Base-by-base conservation (phyloP, 441 rosid species). In the Pelargonium citronellum region DNA sequence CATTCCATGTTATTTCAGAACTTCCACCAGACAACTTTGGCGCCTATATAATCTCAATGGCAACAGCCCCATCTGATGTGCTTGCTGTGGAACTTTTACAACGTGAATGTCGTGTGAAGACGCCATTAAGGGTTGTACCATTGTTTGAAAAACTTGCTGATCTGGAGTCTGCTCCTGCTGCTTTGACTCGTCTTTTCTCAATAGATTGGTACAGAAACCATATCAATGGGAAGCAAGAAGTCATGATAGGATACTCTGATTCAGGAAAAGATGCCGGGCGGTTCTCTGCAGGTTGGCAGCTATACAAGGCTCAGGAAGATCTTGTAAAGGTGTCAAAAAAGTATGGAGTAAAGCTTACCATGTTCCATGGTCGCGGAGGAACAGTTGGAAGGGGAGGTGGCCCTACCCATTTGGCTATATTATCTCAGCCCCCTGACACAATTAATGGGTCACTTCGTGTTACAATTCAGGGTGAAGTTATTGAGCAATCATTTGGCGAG, bases 321-420 rank as follows among this genome's bases (percentile, higher is more conserved):
- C 72, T 37, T 37, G 7, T 37, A 37, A 90, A 86, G 46, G 99
- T 91, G 41, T 93, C 99, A 41, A 94, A 94, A 80, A 65, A 87
- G 53, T 89, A 65, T 17, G 95, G 97, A 30, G 90, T 94, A 60
- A 94, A 94, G 83, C 87, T 94, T 9, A 91, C 97, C 57, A 49
- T 49, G 57, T 49, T 49, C 57, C 57, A 49, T n/a, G 57, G 57
- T 12, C 51, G 51, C 13, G 99, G 99, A 70, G 99, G 97, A 63
- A 94, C 99, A 0, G 99, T 91, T 6, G 97, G 99, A 79, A 83
- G 99, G 83, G 99, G 99, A 71, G 97, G 99, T 4, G 97, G 99
- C 20, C 99, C 99, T 0, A 91, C 97, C 68, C 99, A 94, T 82
- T 94, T 94, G 73, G 99, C 99, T 78, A 94, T 91, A 67, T 82